These are phyloP conservation scores for Peronospora belbahrii DNA, from an alignment of 352 stramenopile species.

Conservation along the genomic window DNA sequence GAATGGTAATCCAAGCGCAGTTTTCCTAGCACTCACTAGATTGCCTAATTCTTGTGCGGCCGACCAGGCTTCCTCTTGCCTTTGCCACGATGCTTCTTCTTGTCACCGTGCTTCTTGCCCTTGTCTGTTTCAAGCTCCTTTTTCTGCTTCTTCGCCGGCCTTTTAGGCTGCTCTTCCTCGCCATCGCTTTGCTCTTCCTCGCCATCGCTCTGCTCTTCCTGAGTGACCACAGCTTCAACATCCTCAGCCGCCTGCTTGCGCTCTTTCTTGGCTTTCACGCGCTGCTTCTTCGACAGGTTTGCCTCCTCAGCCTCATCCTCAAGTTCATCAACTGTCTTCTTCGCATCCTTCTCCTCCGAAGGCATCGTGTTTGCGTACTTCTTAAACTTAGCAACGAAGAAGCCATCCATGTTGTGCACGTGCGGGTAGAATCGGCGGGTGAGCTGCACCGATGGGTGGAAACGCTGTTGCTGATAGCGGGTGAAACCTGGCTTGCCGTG, in stretches of 20 bases:
- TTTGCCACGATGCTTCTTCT: slow-evolving; percentile 35
- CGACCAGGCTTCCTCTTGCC: slow-evolving; percentile 38
- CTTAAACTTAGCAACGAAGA: slow-evolving; percentile 99
- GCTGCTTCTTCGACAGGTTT: slow-evolving; percentile 72
- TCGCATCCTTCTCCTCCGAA: slow-evolving; percentile 59
- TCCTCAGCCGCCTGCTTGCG: slow-evolving; percentile 65
- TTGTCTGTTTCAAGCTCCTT: slow-evolving; percentile 30
- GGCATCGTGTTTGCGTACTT: slow-evolving; percentile 94
- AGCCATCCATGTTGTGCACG: slow-evolving; percentile 99
- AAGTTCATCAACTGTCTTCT: slow-evolving; percentile 65
- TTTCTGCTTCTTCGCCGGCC: slow-evolving; percentile 41
- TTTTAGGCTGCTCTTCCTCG: slow-evolving; percentile 32
- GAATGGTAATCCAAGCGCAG: slow-evolving; percentile 12
- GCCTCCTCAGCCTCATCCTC: slow-evolving; percentile 68
- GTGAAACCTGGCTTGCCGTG: slow-evolving; percentile 92
- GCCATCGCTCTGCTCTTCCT: slow-evolving; percentile 43
- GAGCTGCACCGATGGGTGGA: slow-evolving; percentile 94
- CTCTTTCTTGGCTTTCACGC: slow-evolving; percentile 70
- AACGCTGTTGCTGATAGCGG: slow-evolving; percentile 94
- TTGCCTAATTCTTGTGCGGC: slow-evolving; percentile 38
- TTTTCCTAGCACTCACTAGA: slow-evolving; percentile 2
- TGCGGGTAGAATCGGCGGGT: slow-evolving; percentile 99
- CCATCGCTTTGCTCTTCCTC: too few relatives aligned
- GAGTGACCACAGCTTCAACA: slow-evolving; percentile 56
- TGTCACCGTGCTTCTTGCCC: slow-evolving; percentile 19